Evolutionary conservation across 768 basidiomycete species (phyloP).

Genomic region (Psilocybe sp.): DNA sequence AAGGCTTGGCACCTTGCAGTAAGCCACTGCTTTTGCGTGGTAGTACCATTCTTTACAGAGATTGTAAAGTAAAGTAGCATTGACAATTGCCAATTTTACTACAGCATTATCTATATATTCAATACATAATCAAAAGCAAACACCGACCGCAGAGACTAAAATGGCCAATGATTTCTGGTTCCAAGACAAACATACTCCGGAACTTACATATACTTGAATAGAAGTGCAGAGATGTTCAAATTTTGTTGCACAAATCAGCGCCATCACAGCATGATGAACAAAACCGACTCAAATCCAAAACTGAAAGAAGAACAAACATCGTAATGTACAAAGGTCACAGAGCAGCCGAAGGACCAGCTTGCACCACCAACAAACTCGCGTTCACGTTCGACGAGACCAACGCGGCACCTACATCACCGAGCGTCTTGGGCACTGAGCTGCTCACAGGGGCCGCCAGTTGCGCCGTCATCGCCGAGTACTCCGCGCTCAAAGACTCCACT

Average conservation of each 20-base stretch:
- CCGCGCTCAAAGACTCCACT: conserved; percentile 52
- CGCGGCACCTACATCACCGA: conserved; percentile 75
- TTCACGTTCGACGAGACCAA: conserved; percentile 52
- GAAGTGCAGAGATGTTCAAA: background rate
- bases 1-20: no score
- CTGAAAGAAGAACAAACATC: background rate
- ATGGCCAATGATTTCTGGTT: no score
- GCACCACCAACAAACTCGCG: conserved; percentile 54
- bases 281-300: background rate
- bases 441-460: conserved; percentile 41
- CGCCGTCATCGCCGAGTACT: conserved; percentile 50
- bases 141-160: no score
- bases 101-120: no score
- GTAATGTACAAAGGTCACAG: background rate
- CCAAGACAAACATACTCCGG: no score
- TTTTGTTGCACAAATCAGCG: background rate
- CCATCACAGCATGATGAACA: background rate
- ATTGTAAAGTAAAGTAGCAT: no score
- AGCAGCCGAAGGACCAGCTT: conserved; percentile 31
- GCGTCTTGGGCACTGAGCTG: conserved; percentile 62
- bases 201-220: background rate
- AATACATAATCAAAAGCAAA: no score
- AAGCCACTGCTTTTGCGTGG: no score
- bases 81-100: no score
- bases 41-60: no score